Percentiles rank a stretch among this genome's conserved stretches.
Evolutionary conservation across 2,329 filamentous ascomycete species (phyloP).

Genomic region (Neocucurbitaria cava): DNA sequence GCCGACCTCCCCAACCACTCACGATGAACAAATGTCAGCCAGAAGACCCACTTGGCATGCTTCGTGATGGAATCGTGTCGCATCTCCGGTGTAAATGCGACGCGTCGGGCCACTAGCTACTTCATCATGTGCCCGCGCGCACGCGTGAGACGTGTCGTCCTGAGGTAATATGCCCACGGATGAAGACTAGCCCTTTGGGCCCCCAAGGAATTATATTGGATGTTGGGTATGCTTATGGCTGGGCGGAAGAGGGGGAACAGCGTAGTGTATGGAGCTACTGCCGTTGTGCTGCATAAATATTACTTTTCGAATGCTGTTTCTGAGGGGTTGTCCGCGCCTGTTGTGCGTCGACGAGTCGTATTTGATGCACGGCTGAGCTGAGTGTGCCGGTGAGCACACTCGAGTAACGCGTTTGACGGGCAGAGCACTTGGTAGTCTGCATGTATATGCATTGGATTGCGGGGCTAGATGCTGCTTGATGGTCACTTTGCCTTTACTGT

Average conservation of each 20-base stretch:
- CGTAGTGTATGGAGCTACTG: neutral
- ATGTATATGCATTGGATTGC: neutral
- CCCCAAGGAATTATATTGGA: constrained; percentile 1
- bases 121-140: constrained; percentile 27
- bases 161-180: constrained; percentile 7
- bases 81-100: constrained; percentile 18
- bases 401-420: neutral
- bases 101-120: constrained; percentile 22
- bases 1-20: constrained; percentile 8
- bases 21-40: neutral
- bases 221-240: constrained; percentile 1
- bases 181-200: neutral
- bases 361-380: constrained; percentile 1
- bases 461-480: constrained; percentile 1
- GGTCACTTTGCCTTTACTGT: neutral
- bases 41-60: constrained; percentile 6
- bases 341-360: neutral
- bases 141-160: constrained; percentile 30
- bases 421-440: neutral
- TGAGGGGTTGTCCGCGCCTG: neutral
- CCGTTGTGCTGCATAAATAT: neutral
- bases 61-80: constrained; percentile 9
- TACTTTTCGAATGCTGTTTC: neutral
- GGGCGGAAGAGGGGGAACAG: neutral
- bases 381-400: constrained; percentile 3